Percentiles rank a stretch among this genome's conserved stretches.
These are phyloP conservation scores for Phytopythium montanum DNA, from an alignment of 352 stramenopile genomes.

Conservation along the genomic window DNA sequence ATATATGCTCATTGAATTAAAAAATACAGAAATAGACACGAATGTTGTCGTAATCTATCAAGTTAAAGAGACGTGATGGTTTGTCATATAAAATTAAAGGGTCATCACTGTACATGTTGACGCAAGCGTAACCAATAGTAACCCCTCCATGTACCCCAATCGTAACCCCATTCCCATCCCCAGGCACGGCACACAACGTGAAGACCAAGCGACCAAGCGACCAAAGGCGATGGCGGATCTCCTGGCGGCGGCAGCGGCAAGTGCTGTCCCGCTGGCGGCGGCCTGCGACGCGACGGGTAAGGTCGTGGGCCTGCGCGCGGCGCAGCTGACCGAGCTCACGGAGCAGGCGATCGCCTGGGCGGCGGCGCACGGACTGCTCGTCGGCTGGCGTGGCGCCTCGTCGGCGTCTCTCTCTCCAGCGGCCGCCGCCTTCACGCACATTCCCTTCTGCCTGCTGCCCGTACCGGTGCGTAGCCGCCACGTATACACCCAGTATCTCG, in stretches of 20 bases:
- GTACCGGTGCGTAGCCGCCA: slow-evolving; percentile 39
- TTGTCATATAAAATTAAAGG: too few species aligned
- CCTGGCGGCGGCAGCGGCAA: slow-evolving; percentile 31
- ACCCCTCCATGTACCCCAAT: too few species aligned
- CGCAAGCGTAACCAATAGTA: too few species aligned
- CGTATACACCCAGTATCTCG: too few species aligned
- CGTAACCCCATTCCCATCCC: too few species aligned
- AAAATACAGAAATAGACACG: too few species aligned
- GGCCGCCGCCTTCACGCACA: slow-evolving; percentile 63
- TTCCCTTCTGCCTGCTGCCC: slow-evolving; percentile 70
- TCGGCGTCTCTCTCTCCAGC: slow-evolving; percentile 17
- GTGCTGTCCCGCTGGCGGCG: slow-evolving; percentile 14
- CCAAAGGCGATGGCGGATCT: slow-evolving; percentile 53
- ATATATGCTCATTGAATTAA: too few species aligned
- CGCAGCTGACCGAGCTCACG: slow-evolving; percentile 48
- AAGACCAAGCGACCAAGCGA: too few species aligned
- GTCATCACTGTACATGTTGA: too few species aligned
- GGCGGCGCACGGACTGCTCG: slow-evolving; percentile 67
- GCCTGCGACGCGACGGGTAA: slow-evolving; percentile 21
- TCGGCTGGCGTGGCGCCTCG: slow-evolving; percentile 45
- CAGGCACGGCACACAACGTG: too few species aligned
- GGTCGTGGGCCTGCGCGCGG: slow-evolving; percentile 33
- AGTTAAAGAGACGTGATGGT: too few species aligned
- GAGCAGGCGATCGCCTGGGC: slow-evolving; percentile 74
- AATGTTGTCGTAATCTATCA: too few species aligned